Percentiles rank a stretch among this genome's conserved stretches.
phyloP scores from a whole-genome alignment of 495 filamentous ascomycete genomes.

The Neurospora sp. region DNA sequence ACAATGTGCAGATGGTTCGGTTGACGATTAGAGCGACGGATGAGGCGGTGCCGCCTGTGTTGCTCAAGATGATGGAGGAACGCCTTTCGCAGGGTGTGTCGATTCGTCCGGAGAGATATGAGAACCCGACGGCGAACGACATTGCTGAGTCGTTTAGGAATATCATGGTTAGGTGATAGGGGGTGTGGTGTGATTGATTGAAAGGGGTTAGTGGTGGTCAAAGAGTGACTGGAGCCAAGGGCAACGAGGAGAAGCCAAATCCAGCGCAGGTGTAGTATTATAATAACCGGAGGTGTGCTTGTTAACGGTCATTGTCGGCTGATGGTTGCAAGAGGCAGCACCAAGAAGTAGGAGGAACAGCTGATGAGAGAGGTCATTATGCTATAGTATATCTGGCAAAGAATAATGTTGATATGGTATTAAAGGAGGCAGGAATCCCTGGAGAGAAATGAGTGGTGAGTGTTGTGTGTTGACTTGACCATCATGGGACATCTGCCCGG shows the following conservation, averaged over 20 bases:
- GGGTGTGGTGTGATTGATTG: neutral
- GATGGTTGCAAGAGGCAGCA: neutral
- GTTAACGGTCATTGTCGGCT: neutral
- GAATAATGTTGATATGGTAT: neutral
- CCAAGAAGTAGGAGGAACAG: neutral
- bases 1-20: slow-evolving; percentile 80
- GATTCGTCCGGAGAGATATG: slow-evolving; percentile 24
- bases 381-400: neutral
- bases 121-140: slow-evolving; percentile 28
- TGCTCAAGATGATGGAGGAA: slow-evolving; percentile 83
- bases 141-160: slow-evolving; percentile 40
- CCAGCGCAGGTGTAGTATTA: neutral
- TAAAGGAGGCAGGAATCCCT: neutral
- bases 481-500: too few relatives aligned
- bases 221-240: neutral
- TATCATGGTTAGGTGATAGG: slow-evolving; percentile 35
- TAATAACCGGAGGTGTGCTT: neutral
- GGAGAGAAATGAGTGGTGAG: neutral
- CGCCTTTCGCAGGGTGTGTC: slow-evolving; percentile 46
- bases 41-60: slow-evolving; percentile 67
- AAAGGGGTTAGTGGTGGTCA: neutral
- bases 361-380: neutral
- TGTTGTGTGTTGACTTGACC: neutral
- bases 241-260: neutral
- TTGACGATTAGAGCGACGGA: slow-evolving; percentile 92